Percentiles rank a stretch among this genome's conserved stretches.
phyloP scores from a whole-genome alignment of 1,284 basidiomycete species.

The Tilletia caries region DNA sequence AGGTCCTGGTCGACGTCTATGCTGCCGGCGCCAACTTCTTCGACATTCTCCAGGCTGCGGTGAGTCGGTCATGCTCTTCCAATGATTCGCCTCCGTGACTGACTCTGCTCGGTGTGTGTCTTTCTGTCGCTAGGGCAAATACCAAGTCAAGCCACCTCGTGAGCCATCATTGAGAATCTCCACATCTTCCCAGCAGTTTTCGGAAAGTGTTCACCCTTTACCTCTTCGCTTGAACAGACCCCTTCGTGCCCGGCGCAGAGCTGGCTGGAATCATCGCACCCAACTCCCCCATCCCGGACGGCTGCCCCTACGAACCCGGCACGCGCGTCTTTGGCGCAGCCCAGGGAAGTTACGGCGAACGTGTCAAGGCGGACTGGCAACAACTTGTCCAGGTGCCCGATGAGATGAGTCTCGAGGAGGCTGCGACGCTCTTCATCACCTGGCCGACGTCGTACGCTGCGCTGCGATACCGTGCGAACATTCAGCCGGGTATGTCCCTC shows the following conservation, averaged over 20 bases:
- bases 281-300: conserved; percentile 74
- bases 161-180: not conserved
- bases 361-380: conserved; percentile 12
- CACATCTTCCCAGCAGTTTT: no score
- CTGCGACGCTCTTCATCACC: conserved; percentile 56
- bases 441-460: conserved; percentile 49
- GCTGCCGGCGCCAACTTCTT: conserved; percentile 55
- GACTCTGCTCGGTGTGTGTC: no score
- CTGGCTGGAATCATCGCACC: conserved; percentile 75
- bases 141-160: conserved; percentile 42
- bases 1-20: conserved; percentile 53
- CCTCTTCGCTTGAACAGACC: conserved; percentile 20
- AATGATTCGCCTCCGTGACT: not conserved
- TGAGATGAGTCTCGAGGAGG: conserved; percentile 67
- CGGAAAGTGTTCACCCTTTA: no score
- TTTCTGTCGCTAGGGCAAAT: conserved; percentile 33
- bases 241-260: conserved; percentile 57
- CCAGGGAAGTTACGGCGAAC: conserved; percentile 75
- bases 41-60: conserved; percentile 36
- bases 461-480: conserved; percentile 35
- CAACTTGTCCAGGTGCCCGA: conserved; percentile 61
- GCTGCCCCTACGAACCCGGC: conserved; percentile 75
- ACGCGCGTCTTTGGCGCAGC: conserved; percentile 80
- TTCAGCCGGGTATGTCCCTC: conserved; percentile 39
- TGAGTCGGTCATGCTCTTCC: not conserved